Evolutionary conservation across 345 rosid species (phyloP).

Genomic region (Hevea brasiliensis): DNA sequence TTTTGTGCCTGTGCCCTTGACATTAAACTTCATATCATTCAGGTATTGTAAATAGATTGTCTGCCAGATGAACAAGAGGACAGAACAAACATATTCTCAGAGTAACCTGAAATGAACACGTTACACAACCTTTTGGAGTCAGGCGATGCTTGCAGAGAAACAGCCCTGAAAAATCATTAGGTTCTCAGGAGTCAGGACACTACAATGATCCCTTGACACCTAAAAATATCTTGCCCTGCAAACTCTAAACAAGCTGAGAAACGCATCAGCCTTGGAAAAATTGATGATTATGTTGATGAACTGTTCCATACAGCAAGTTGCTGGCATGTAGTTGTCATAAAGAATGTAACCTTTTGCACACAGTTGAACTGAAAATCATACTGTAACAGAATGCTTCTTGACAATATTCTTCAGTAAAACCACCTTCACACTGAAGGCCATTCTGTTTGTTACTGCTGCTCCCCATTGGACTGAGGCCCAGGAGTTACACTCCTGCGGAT

Average conservation of each 20-base stretch:
- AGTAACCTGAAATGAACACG: not conserved
- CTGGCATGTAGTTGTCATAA: not conserved
- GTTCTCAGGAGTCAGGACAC: not conserved
- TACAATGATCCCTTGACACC: not conserved
- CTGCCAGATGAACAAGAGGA: not conserved
- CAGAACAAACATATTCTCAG: not conserved
- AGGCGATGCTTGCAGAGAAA: not conserved
- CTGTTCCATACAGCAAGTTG: slow-evolving; percentile 18
- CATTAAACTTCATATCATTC: not conserved
- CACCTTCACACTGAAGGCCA: slow-evolving; percentile 11
- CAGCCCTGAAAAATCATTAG: not conserved
- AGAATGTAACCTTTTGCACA: slow-evolving; percentile 18
- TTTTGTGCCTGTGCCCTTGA: not conserved
- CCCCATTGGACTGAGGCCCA: slow-evolving; percentile 23
- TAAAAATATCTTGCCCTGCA: not conserved
- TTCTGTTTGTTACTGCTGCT: slow-evolving; percentile 21
- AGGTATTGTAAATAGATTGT: not conserved
- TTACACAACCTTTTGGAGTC: not conserved
- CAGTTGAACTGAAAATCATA: slow-evolving; percentile 11
- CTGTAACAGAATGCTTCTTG: slow-evolving; percentile 8
- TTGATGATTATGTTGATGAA: slow-evolving; percentile 8
- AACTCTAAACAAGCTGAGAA: not conserved
- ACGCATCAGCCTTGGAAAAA: not conserved
- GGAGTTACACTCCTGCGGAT: slow-evolving; percentile 53
- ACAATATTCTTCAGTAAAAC: not conserved